A percentile compares a stretch with the other conserved stretches of the same genome.
Conservation (phyloP, 2,329 filamentous ascomycete species). For the Monosporascus cannonballus region DNA sequence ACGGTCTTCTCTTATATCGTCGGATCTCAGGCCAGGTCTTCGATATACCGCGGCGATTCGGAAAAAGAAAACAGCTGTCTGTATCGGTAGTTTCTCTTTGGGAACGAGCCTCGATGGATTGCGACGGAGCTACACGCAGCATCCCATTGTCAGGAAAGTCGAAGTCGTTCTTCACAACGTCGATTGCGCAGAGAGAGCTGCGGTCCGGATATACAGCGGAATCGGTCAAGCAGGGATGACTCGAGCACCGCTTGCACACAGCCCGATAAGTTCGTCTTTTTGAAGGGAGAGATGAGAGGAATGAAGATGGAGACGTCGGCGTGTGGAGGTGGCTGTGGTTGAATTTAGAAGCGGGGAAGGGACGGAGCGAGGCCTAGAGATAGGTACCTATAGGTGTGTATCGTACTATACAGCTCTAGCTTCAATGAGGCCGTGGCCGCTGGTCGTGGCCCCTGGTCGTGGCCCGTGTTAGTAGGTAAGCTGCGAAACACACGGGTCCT, state of each 20-base stretch:
- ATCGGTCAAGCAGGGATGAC: neutral
- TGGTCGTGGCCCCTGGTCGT: no score
- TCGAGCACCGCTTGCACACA: no score
- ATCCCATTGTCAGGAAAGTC: conserved; percentile 22
- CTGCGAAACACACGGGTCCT: neutral
- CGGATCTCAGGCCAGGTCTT: neutral
- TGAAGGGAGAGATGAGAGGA: neutral
- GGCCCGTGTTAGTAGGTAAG: neutral
- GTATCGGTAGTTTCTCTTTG: conserved; percentile 5
- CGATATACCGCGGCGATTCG: neutral
- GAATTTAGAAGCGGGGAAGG: neutral
- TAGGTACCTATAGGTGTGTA: neutral
- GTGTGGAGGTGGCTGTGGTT: neutral
- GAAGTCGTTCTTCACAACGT: conserved; percentile 15
- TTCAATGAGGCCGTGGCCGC: no score
- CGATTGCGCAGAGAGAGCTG: conserved; percentile 3
- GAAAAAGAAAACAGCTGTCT: neutral
- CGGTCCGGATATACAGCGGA: conserved; percentile 1
- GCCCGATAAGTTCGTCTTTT: neutral
- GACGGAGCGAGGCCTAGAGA: neutral
- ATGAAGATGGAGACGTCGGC: neutral
- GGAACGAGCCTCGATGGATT: conserved; percentile 18
- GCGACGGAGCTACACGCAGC: conserved; percentile 24
- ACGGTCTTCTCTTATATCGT: neutral
- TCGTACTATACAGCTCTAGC: neutral